These are phyloP conservation scores for Salvia hispanica DNA, from an alignment of 257 asterid genomes.

Conservation along the genomic window DNA sequence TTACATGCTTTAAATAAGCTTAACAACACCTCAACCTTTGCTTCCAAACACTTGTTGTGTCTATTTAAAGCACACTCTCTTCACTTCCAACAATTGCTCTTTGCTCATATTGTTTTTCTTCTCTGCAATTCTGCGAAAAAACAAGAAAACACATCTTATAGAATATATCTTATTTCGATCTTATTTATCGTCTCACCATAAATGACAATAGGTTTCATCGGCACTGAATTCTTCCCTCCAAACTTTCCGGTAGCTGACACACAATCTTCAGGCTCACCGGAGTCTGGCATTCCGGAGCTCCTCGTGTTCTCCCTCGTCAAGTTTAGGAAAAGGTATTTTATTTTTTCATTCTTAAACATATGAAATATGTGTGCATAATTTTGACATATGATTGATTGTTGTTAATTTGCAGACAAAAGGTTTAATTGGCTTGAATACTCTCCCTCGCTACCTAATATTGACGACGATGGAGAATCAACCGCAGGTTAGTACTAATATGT, in stretches of 20 bases:
- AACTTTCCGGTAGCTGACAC: slow-evolving; percentile 27
- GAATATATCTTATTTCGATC: background rate
- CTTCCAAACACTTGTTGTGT: background rate
- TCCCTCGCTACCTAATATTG: background rate
- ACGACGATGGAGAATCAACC: slow-evolving; percentile 36
- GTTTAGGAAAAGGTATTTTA: slow-evolving; percentile 52
- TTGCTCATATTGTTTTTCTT: background rate
- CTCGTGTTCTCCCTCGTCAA: slow-evolving; percentile 44
- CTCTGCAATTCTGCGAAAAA: background rate
- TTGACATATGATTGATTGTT: background rate
- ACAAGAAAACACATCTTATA: background rate
- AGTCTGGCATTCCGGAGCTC: slow-evolving; percentile 47
- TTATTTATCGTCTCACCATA: slow-evolving; percentile 39
- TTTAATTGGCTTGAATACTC: slow-evolving; percentile 47
- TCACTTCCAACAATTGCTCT: background rate
- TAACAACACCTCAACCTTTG: background rate
- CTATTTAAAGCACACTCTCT: slow-evolving; percentile 2
- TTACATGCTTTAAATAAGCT: background rate
- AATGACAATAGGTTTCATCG: slow-evolving; percentile 68
- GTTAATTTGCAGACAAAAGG: slow-evolving; percentile 44
- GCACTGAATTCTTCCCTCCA: slow-evolving; percentile 39
- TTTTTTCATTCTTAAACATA: too few species aligned
- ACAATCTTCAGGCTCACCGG: slow-evolving; percentile 56
- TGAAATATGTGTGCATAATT: background rate
- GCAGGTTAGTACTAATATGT: slow-evolving; percentile 36